Evolutionary conservation across 2,329 filamentous ascomycete genomes (phyloP).

Genomic region (Fusarium penzigii): DNA sequence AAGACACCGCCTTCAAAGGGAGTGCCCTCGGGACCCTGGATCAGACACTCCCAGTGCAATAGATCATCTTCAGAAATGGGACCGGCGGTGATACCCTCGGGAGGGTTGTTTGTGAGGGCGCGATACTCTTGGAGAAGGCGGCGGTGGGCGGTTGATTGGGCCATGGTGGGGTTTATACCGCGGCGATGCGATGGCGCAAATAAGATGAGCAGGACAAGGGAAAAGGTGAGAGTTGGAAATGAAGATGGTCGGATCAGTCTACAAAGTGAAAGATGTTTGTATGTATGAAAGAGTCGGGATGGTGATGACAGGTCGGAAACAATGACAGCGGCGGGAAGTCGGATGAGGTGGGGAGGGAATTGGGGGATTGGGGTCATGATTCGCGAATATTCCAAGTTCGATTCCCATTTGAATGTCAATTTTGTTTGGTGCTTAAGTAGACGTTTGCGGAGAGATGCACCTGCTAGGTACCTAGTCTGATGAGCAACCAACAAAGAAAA

Average conservation of each 20-base stretch:
- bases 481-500: too few species aligned
- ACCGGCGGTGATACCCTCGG: slow-evolving; percentile 96
- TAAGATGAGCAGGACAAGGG: too few species aligned
- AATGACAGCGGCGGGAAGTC: neutral
- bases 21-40: slow-evolving; percentile 92
- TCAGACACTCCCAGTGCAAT: slow-evolving; percentile 93
- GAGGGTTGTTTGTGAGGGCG: slow-evolving; percentile 87
- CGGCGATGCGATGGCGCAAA: too few species aligned
- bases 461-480: neutral
- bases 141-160: slow-evolving; percentile 65
- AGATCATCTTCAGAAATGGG: slow-evolving; percentile 93
- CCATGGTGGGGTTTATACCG: slow-evolving; percentile 50
- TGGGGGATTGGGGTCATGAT: neutral
- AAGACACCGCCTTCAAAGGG: slow-evolving; percentile 97
- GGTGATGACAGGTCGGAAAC: neutral
- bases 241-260: neutral
- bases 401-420: neutral
- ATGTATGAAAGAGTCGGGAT: neutral
- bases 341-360: neutral
- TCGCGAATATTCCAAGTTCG: neutral
- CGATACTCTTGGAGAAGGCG: slow-evolving; percentile 97
- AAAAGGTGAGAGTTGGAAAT: too few species aligned
- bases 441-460: too few species aligned
- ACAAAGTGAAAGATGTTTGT: neutral
- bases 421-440: neutral